Evolutionary conservation across 371 early-diverging fungal genomes (phyloP), one percentile per base, ranked within the genome.

Genomic region (Entomophthora muscae): DNA sequence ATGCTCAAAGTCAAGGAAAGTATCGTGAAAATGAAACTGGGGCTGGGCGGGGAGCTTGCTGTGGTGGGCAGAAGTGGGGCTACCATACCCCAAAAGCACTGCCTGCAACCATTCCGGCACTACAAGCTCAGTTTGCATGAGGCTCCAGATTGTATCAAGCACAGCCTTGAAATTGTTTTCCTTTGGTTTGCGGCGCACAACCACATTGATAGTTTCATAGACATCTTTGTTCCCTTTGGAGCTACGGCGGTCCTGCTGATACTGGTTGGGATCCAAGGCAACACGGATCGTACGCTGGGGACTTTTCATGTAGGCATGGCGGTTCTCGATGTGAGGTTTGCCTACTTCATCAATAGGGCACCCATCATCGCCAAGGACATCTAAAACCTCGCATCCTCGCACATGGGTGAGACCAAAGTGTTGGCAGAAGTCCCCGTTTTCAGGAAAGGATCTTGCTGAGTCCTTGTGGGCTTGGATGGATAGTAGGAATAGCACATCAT

Each of bases 111-210:
- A 98, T 3, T 82, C 82, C 3, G 98, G 98, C 0, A 96, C 82
- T 26, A 78, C 78, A 5, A 71, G 59, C 1, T 79, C 65, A 28
- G 88, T 85, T 66, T 84, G 83, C 85, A 90, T 85, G 65, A 93
- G 68, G 63, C 88, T 89, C 17, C 94, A 84, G 30, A 94, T 84
- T 0, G 91, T 86, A 65, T 92, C 90, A 31, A 95, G 71, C 0
- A 93, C 89, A 1, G 89, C 79, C 70, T 89, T 91, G 69, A 95
- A 95, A 71, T 92, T 93, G 73, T 90, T 96, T 73, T 92, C 71
- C 56, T 83, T 78, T 24, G 92, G 82, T 55, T 82, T 81, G 51
- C 95, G 79, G 32, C 98, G 84, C 52, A 98, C 70, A 24, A 95
- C 75, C 21, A 96, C 74, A 67, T 94, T 96, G 69, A 96, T 92